Percentiles rank a stretch among this genome's conserved stretches.
phyloP scores from a whole-genome alignment of 2,329 filamentous ascomycete species.

The Pestalotiopsis sp. region DNA sequence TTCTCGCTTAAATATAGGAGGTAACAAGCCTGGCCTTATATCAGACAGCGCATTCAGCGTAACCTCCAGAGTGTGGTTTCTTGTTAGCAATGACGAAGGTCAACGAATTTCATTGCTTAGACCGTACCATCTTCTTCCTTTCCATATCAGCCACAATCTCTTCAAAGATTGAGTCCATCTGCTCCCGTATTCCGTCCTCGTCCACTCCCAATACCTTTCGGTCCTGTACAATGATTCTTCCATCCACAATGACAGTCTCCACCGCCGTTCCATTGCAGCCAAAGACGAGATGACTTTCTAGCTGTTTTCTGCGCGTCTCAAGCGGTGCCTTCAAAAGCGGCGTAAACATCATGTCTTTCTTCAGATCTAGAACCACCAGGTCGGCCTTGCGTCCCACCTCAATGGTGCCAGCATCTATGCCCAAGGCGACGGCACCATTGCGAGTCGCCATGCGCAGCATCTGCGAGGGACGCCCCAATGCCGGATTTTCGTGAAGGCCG shows the following conservation, averaged over 20 bases:
- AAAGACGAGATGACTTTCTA: conserved; percentile 24
- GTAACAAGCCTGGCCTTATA: too few relatives aligned
- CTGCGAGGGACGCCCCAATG: conserved; percentile 17
- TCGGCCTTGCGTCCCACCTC: conserved; percentile 23
- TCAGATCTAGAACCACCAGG: conserved; percentile 24
- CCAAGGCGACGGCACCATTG: conserved; percentile 22
- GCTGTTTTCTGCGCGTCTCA: conserved; percentile 16
- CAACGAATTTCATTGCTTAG: neutral
- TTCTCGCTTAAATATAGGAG: too few relatives aligned
- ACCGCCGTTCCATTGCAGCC: conserved; percentile 25
- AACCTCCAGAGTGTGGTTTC: too few relatives aligned
- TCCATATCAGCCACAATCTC: conserved; percentile 17
- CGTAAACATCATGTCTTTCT: conserved; percentile 27
- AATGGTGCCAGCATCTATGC: conserved; percentile 21
- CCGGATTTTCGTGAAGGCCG: conserved; percentile 18
- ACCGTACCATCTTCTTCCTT: conserved; percentile 4
- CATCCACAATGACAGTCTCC: conserved; percentile 24
- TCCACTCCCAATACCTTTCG: conserved; percentile 24
- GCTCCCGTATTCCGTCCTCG: conserved; percentile 19
- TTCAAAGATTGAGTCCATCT: conserved; percentile 20
- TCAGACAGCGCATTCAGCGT: too few relatives aligned
- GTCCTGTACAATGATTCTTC: conserved; percentile 20
- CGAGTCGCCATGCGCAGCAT: conserved; percentile 24
- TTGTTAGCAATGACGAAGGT: too few relatives aligned
- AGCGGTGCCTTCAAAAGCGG: conserved; percentile 16